Conservation (phyloP, 2,329 filamentous ascomycete genomes). For the Penicillium sp. region DNA sequence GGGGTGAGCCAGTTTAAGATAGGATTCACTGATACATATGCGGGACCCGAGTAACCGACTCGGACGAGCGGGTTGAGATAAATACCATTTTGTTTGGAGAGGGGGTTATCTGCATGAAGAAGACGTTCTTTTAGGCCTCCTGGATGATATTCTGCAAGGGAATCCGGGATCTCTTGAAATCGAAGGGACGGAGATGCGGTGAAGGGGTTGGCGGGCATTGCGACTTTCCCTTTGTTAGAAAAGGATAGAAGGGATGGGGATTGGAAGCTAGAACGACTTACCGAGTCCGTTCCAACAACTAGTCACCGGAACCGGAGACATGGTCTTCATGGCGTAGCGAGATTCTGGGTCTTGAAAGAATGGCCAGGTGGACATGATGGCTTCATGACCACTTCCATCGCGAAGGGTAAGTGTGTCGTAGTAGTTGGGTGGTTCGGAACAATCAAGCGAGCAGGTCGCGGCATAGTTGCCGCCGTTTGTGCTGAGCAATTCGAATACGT, state of each 20-base stretch:
- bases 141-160: conserved; percentile 58
- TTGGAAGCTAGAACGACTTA: conserved; percentile 24
- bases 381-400: conserved; percentile 66
- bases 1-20: conserved; percentile 52
- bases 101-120: conserved; percentile 45
- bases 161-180: conserved; percentile 69
- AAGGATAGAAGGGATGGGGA: conserved; percentile 14
- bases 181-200: conserved; percentile 46
- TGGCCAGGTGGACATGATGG: conserved; percentile 69
- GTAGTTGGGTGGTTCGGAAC: conserved; percentile 67
- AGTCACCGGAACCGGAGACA: conserved; percentile 61
- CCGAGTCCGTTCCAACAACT: conserved; percentile 72
- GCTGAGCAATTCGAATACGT: conserved; percentile 61
- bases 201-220: conserved; percentile 30
- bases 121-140: conserved; percentile 82
- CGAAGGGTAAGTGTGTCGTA: conserved; percentile 77
- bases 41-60: conserved; percentile 39
- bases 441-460: conserved; percentile 73
- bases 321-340: conserved; percentile 57
- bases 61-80: conserved; percentile 47
- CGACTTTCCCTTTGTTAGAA: conserved; percentile 25
- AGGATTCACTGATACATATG: conserved; percentile 30
- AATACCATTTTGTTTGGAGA: conserved; percentile 35
- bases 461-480: conserved; percentile 65
- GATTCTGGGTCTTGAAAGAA: conserved; percentile 60